These are phyloP conservation scores for Cystobasidium sp. DNA, from an alignment of 1,284 basidiomycete genomes.

Conservation along the genomic window DNA sequence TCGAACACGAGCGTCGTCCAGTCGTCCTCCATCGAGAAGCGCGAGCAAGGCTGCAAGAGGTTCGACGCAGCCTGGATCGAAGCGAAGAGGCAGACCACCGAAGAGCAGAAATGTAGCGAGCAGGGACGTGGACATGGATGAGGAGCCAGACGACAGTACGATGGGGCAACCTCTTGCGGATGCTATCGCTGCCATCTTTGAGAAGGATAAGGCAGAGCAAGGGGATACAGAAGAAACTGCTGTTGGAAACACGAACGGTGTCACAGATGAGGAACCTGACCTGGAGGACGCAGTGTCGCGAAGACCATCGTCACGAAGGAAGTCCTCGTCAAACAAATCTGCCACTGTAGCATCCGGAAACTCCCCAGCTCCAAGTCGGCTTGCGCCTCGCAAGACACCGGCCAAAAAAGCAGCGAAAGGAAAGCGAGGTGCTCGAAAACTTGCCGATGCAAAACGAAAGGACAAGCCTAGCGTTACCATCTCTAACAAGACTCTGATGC, in stretches of 20 bases:
- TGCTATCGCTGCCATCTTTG: background rate
- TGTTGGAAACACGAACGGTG: constrained; percentile 1
- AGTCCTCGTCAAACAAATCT: background rate
- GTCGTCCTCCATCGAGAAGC: too few relatives aligned
- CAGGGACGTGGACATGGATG: too few relatives aligned
- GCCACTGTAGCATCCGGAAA: too few relatives aligned
- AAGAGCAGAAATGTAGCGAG: too few relatives aligned
- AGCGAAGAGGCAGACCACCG: too few relatives aligned
- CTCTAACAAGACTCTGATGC: background rate
- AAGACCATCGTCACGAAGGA: background rate
- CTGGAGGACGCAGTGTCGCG: background rate
- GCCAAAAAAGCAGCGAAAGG: constrained; percentile 5
- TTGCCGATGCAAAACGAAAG: background rate
- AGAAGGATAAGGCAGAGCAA: background rate
- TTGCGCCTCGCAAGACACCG: background rate
- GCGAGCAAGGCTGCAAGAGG: too few relatives aligned
- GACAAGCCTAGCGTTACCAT: constrained; percentile 8
- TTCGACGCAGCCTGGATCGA: too few relatives aligned
- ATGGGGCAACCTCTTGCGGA: too few relatives aligned
- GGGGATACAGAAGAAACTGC: background rate
- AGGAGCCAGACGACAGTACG: too few relatives aligned
- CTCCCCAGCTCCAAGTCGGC: background rate
- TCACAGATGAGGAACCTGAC: background rate
- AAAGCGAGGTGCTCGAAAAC: background rate
- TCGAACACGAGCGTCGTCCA: too few relatives aligned